Evolutionary conservation across 1,284 basidiomycete species (phyloP), one percentile per base, ranked within the genome.

Genomic region (Hemileia vastatrix): DNA sequence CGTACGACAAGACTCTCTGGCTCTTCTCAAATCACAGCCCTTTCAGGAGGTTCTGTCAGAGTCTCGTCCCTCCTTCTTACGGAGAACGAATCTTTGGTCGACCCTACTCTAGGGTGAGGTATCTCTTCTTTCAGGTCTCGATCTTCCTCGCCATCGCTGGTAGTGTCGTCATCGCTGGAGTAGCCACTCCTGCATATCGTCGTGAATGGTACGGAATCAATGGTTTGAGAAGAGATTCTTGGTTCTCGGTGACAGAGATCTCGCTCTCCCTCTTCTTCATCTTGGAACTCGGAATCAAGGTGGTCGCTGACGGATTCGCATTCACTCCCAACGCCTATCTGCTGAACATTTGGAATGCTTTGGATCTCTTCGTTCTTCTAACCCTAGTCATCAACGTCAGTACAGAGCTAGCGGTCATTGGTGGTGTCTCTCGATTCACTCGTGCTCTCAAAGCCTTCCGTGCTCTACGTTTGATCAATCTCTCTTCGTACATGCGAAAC

Each of bases 251-350:
- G 51, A 82, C 86, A 1, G 93, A 97, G 74, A 79, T 83, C 0
- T 79, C 82, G 0, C 86, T 97, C 56, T 86, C 86, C 1, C 77
- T 86, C 57, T 79, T 85, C 4, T 86, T 97, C 43, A 77, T 95
- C 56, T 67, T 86, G 57, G 94, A 98, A 74, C 92, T 94, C 67
- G 65, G 87, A 66, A 84, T 96, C 83, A 92, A 97, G 78, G 79
- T 94, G 70, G 79, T 92, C 53, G 94, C 94, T 0, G 94, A 98
- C 70, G 94, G 94, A 0, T 67, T 93, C 73, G 71, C 86, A 15
- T 93, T 95, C 77, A 87, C 91, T 0, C 94, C 94, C 0, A 96
- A 96, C 71, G 90, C 91, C 0, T 97, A 97, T 72, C 77, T 96
- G 32, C 84, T 86, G n/a, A 90, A 86, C 65, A 84, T 92, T 11